Evolutionary conservation across 2,329 filamentous ascomycete genomes (phyloP).

Genomic region (Exophiala viscosa): DNA sequence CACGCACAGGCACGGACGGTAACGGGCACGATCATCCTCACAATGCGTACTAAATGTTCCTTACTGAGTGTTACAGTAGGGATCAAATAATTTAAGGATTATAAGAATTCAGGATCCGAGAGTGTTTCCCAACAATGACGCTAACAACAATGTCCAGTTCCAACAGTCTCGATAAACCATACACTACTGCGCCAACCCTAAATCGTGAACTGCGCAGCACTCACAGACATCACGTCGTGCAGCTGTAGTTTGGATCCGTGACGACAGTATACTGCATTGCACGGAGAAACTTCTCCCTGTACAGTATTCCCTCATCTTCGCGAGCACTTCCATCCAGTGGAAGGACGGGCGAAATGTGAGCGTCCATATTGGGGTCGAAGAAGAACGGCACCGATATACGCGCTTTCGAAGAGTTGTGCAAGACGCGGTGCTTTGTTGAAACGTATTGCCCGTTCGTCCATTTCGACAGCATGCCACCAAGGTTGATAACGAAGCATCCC

Average conservation of each 20-base stretch:
- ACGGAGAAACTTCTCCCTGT: not conserved
- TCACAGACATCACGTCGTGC: too few species aligned
- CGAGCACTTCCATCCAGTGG: not conserved
- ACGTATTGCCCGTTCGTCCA: conserved; percentile 52
- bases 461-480: conserved; percentile 5
- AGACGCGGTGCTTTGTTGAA: conserved; percentile 53
- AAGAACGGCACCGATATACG: conserved; percentile 21
- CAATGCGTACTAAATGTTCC: too few species aligned
- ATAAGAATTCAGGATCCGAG: too few species aligned
- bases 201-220: too few species aligned
- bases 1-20: too few species aligned
- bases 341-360: conserved; percentile 17
- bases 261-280: not conserved
- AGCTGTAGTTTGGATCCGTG: not conserved
- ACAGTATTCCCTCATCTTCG: not conserved
- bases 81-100: too few species aligned
- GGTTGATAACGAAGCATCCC: conserved; percentile 43
- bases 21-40: too few species aligned
- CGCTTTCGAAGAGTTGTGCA: conserved; percentile 42
- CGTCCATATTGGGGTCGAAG: conserved; percentile 21
- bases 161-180: too few species aligned
- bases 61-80: too few species aligned
- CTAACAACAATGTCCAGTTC: too few species aligned
- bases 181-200: too few species aligned
- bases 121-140: too few species aligned